These are phyloP conservation scores for Paratinospora sagittata DNA, from an alignment of 164 flowering plant species.

Conservation along the genomic window DNA sequence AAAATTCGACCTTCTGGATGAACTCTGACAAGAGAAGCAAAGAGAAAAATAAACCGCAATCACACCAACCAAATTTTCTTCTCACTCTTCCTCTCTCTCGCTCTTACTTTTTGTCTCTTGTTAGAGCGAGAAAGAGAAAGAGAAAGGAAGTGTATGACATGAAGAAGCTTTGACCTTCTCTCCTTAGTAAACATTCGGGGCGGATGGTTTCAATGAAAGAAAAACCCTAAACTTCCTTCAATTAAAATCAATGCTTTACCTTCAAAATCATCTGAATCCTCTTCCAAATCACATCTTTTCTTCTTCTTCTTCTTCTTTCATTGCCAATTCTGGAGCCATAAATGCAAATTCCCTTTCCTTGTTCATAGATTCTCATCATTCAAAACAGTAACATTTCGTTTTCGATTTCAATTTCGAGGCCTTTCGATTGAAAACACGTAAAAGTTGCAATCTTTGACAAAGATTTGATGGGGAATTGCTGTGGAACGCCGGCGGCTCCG, in stretches of 20 bases:
- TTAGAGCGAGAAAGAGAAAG: not conserved
- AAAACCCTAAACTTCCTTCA: not conserved
- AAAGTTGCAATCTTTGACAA: slow-evolving; percentile 9
- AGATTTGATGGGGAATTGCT: slow-evolving; percentile 73
- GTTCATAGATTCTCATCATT: too few species aligned
- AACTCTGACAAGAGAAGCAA: too few species aligned
- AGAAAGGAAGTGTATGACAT: slow-evolving; percentile 20
- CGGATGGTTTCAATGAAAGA: not conserved
- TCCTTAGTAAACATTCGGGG: not conserved
- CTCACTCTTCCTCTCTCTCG: not conserved
- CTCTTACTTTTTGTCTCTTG: not conserved
- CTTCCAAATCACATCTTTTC: not conserved
- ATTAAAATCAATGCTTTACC: not conserved
- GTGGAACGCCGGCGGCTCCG: slow-evolving; percentile 33
- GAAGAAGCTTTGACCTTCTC: slow-evolving; percentile 32
- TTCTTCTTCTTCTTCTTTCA: slow-evolving; percentile 4
- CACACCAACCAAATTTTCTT: too few species aligned
- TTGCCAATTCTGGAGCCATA: too few species aligned
- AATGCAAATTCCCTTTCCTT: too few species aligned
- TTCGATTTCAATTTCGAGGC: not conserved
- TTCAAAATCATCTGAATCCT: not conserved
- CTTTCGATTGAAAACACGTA: not conserved
- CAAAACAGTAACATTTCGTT: not conserved
- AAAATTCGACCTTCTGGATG: too few species aligned
- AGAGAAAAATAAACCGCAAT: too few species aligned